These are phyloP conservation scores for Penicillium malachiteum DNA, from an alignment of 495 filamentous ascomycete species.

Conservation along the genomic window DNA sequence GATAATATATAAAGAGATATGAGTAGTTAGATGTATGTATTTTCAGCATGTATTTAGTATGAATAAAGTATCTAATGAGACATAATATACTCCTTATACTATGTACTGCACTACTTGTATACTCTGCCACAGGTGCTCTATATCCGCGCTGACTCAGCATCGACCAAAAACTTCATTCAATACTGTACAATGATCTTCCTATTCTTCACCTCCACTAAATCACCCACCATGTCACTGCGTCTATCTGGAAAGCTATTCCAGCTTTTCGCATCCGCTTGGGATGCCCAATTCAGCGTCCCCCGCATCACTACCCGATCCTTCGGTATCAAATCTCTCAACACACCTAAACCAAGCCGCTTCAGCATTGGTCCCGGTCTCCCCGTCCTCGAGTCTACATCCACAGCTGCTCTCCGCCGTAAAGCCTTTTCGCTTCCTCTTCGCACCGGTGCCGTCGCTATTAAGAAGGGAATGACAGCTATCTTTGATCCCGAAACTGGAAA, in stretches of 20 bases:
- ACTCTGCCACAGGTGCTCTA: too few relatives aligned
- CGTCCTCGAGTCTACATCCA: conserved; percentile 65
- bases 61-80: too few relatives aligned
- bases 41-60: too few relatives aligned
- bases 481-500: conserved; percentile 74
- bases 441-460: conserved; percentile 77
- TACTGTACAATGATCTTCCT: conserved; percentile 5
- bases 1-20: not conserved
- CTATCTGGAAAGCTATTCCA: conserved; percentile 36
- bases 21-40: too few relatives aligned
- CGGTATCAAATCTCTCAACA: conserved; percentile 51
- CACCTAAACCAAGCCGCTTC: conserved; percentile 47
- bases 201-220: conserved; percentile 3
- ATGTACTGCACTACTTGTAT: too few relatives aligned
- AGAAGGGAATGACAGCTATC: conserved; percentile 93
- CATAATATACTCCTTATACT: too few relatives aligned
- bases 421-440: conserved; percentile 73
- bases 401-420: conserved; percentile 78
- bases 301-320: conserved; percentile 33
- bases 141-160: conserved; percentile 14
- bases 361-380: conserved; percentile 46
- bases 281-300: conserved; percentile 17
- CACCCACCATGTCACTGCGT: conserved; percentile 35
- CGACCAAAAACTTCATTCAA: conserved; percentile 22
- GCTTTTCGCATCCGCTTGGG: conserved; percentile 25